Base-by-base conservation (phyloP, 441 rosid genomes). In the Corymbia calophylla region DNA sequence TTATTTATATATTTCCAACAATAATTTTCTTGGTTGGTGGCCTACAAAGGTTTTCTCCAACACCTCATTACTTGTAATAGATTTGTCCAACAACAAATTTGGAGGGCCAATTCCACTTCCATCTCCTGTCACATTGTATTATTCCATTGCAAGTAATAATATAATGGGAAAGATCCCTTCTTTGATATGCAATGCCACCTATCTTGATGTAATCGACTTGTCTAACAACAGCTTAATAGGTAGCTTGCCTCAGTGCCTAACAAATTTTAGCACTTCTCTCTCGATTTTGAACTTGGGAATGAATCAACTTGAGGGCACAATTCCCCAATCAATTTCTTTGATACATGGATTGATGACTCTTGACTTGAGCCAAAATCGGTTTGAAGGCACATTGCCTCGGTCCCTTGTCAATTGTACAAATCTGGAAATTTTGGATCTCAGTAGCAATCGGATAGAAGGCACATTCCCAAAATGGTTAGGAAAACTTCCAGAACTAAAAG, bases 11-110 rank as follows among this genome's bases (percentile, higher is more conserved):
- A 14, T 64, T n/a, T 15, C 70, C 10, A 3, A 64, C 70, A 64
- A 64, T 5, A 15, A 64, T 64, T n/a, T 64, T n/a, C 3, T 2
- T 3, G 70, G 19, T n/a, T 5, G 19, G 19, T n/a, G 18, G 9
- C 70, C 70, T 19, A 1, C 2, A 7, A 17, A 64, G 1, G 70
- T 7, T 64, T n/a, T n/a, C 70, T 64, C 70, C 14, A 3, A 64
- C 9, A 6, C 35, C 35, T 6, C 9, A n/a, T 5, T 64, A 31
- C 1, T 0, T 1, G 2, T 15, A n/a, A 64, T 64, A n/a, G 73
- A 64, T 64, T 64, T 62, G 4, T 6, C 9, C 18, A 29, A 29
- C 32, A 62, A 29, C 32, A 62, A 13, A 9, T 31, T 66, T 31
- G 44, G 2, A 4, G 23, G 44, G 3, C 77, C 39, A 31, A 66